phyloP scores from a whole-genome alignment of 116 monocot genomes.

The Dioscorea cayenensis region DNA sequence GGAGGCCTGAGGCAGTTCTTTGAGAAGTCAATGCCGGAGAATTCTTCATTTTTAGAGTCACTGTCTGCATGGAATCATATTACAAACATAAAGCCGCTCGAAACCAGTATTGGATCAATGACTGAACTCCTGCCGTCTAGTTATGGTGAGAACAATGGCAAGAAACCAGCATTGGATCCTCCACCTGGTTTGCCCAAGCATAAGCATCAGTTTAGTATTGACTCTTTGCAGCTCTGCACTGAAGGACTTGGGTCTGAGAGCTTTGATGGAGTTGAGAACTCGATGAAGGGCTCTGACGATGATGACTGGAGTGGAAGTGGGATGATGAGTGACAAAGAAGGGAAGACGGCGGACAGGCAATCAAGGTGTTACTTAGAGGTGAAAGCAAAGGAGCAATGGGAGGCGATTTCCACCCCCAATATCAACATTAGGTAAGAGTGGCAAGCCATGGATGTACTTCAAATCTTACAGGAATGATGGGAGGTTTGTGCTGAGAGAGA shows the following conservation, averaged over 20 bases:
- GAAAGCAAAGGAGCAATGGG: constrained; percentile 5
- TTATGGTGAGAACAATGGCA: neutral
- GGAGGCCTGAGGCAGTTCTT: constrained; percentile 8
- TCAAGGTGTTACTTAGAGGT: constrained; percentile 1
- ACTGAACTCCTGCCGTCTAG: constrained; percentile 2
- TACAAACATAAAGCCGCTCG: neutral
- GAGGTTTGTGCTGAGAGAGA: constrained; percentile 75
- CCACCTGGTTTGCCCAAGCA: constrained; percentile 15
- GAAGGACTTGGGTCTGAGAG: constrained; percentile 88
- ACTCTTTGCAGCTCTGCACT: constrained; percentile 66
- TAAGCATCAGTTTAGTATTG: constrained; percentile 12
- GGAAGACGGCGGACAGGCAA: neutral
- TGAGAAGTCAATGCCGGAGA: constrained; percentile 8
- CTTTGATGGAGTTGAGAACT: constrained; percentile 52
- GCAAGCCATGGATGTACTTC: constrained; percentile 59
- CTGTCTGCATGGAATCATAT: constrained; percentile 10
- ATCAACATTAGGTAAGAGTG: constrained; percentile 47
- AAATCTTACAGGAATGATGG: constrained; percentile 47
- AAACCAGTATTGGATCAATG: neutral
- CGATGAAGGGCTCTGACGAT: constrained; percentile 1
- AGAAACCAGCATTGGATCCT: constrained; percentile 3
- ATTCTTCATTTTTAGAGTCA: constrained; percentile 3
- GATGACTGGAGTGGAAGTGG: neutral
- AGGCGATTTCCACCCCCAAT: constrained; percentile 64
- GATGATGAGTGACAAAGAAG: neutral